Base-by-base conservation (phyloP, 768 basidiomycete genomes). In the Amanita muscaria region DNA sequence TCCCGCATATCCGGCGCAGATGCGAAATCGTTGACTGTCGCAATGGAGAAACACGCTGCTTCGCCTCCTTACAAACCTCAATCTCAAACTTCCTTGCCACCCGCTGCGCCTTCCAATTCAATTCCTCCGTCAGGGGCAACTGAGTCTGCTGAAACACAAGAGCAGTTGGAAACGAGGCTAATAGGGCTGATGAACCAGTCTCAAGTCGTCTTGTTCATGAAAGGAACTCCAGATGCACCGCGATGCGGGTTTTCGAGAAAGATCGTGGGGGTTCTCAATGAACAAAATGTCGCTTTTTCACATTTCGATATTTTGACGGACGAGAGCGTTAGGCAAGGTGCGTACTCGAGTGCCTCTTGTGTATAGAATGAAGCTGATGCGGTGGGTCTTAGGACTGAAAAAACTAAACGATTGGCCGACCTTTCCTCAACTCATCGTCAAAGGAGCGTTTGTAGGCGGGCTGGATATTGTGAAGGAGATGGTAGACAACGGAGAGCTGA, bases 401-500 rank as follows among this genome's bases (percentile, higher is more conserved):
- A 75, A 69, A 49, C 57, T 89, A 49, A 93, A 93, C 56, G 75
- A 91, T 49, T 93, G 90, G 90, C 90, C 90, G 0, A 94, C 87
- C 3, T 89, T 76, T 67, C 87, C 88, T 3, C 88, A 90, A 58
- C 68, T 94, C 16, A 84, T 92, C 51, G 69, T 91, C 40, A 79
- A 88, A 2, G 93, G 96, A 16, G 90, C 97, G 60, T 73, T 99
- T 14, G 80, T 96, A 12, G 94, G 94, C n/a, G 94, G 94, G 3
- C 64, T 98, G 41, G 94, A 99, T 59, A 82, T 98, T 41, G 76
- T 93, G 18, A 76, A 79, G 60, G 94, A 97, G 66, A 86, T 93
- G 86, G 76, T 75, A 11, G 76, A 83, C 24, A 81, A 58, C 47
- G 89, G 83, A 16, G 92, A 96, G 64, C 74, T 93, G 47, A 59